Base-by-base conservation (phyloP, 305 asterid genomes). In the Fraxinus platypoda region DNA sequence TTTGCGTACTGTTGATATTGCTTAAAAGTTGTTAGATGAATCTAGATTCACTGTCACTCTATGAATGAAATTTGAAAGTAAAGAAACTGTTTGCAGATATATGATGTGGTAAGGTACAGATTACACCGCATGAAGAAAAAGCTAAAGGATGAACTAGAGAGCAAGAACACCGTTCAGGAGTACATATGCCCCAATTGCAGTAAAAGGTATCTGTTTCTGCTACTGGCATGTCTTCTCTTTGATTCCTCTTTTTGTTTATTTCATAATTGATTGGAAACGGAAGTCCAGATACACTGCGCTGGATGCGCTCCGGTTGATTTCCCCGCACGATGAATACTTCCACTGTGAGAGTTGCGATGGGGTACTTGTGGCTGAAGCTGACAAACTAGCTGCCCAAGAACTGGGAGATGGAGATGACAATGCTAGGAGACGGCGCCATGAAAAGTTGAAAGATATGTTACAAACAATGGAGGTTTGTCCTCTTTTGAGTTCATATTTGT, bases 51-150 rank as follows among this genome's bases (percentile, higher is more conserved):
- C 25, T 12, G 34, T 71, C 23, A 15, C 43, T 71, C 43, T 71
- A 5, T 71, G 25, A 71, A 71, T 31, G 43, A 71, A 70, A 6
- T 31, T 30, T 71, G 75, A 31, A 80, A 78, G 25, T 75, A 49
- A 62, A 77, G 72, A 26, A 26, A 66, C 75, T 84, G 28, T 25
- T 80, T 90, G 91, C 94, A 96, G 98, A 91, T 93, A 88, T 88
- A 92, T 84, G 98, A 96, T 84, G 98, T 96, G 59, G 97, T 94
- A 66, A 91, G 99, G 85, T 94, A 96, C 87, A 88, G 99, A 90
- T 81, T 96, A 68, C 97, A 96, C 78, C 92, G 98, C 75, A 96
- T 96, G 98, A 94, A 83, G 90, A 96, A 94, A 90, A 92, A 87
- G 90, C 90, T 96, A 80, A 96, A 92, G 89, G 98, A 96, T 91